Evolutionary conservation across 148 eudicot species (phyloP).

Genomic region (Amaranthus palmeri): DNA sequence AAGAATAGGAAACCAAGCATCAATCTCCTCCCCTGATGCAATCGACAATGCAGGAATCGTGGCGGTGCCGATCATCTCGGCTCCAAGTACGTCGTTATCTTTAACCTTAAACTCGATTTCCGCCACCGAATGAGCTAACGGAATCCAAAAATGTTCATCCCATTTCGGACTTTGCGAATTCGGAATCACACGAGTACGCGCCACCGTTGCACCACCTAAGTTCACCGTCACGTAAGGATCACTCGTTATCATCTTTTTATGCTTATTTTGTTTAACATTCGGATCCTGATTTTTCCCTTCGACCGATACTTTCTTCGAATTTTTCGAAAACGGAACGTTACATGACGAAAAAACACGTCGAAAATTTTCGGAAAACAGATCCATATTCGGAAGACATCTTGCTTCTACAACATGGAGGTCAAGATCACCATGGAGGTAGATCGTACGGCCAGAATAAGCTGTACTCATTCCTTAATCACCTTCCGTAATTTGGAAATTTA

Average conservation of each 20-base stretch:
- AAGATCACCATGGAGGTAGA: conserved; percentile 84
- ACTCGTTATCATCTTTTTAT: conserved; percentile 65
- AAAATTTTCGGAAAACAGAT: conserved; percentile 54
- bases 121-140: conserved; percentile 69
- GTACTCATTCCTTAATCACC: not conserved
- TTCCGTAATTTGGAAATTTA: not conserved
- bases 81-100: conserved; percentile 79
- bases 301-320: not conserved
- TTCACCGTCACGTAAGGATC: conserved; percentile 92
- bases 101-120: conserved; percentile 60
- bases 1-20: conserved; percentile 65
- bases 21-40: conserved; percentile 39
- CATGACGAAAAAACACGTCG: conserved; percentile 42
- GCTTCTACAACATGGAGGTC: conserved; percentile 67
- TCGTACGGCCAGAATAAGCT: conserved; percentile 1
- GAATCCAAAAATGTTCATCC: conserved; percentile 69
- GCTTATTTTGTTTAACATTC: conserved; percentile 9
- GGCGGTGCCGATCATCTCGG: conserved; percentile 67
- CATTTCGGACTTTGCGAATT: conserved; percentile 57
- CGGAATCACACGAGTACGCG: conserved; percentile 69
- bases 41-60: conserved; percentile 43
- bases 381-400: conserved; percentile 79
- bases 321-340: conserved; percentile 20
- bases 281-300: not conserved
- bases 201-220: conserved; percentile 69